phyloP scores from a whole-genome alignment of 345 rosid species.

The Eucalyptus victrix region DNA sequence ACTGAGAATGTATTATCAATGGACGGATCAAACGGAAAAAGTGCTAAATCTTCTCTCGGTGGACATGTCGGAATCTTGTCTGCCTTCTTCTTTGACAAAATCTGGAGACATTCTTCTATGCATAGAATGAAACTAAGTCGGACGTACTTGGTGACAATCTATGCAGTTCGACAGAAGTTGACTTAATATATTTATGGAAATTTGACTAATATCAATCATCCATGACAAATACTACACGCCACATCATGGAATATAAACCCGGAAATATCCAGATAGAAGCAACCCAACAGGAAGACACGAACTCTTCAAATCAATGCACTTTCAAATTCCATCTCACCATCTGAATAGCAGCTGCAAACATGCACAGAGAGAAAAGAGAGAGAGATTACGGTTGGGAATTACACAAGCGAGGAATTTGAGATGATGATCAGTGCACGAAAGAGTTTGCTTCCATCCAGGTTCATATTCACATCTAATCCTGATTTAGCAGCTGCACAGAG shows the following conservation, averaged over 20 bases:
- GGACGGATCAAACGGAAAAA: neutral
- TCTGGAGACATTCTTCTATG: neutral
- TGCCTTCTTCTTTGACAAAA: neutral
- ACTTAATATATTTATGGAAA: neutral
- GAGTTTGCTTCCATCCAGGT: constrained; percentile 58
- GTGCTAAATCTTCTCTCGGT: neutral
- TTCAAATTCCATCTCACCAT: neutral
- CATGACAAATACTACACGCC: neutral
- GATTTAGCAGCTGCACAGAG: too few species aligned
- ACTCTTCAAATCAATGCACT: neutral
- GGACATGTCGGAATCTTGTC: neutral
- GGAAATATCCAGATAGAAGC: neutral
- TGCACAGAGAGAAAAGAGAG: neutral
- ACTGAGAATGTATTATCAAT: neutral
- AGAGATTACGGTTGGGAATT: constrained; percentile 48
- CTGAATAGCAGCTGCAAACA: neutral
- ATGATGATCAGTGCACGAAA: neutral
- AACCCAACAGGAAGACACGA: neutral
- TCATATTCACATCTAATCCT: constrained; percentile 36
- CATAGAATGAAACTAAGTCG: neutral
- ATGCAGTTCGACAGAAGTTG: neutral
- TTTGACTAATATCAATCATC: neutral
- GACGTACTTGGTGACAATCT: neutral
- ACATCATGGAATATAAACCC: neutral
- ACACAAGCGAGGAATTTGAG: constrained; percentile 65